Conservation (phyloP, 192 early-diverging fungal genomes). For the Phlyctochytrium bullatum region DNA sequence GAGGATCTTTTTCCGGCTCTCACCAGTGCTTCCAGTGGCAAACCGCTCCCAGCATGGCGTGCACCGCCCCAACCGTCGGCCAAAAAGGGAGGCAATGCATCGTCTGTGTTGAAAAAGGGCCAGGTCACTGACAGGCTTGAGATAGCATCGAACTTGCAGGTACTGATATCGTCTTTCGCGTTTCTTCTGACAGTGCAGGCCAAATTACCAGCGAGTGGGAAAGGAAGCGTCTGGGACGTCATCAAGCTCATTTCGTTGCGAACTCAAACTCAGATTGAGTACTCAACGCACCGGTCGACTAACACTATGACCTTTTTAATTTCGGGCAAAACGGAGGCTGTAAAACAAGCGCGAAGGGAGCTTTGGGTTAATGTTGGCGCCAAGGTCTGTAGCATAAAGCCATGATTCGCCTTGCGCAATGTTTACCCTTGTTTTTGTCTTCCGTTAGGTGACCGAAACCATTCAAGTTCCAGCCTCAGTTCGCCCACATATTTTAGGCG, state of each 20-base stretch:
- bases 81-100: not conserved
- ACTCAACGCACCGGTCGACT: constrained; percentile 70
- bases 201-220: constrained; percentile 27
- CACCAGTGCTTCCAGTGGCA: constrained; percentile 23
- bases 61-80: constrained; percentile 17
- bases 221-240: constrained; percentile 20
- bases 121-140: constrained; percentile 47
- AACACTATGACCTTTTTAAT: constrained; percentile 80
- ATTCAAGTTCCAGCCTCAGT: constrained; percentile 74
- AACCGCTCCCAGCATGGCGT: constrained; percentile 17
- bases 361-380: constrained; percentile 47
- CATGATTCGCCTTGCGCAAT: not conserved
- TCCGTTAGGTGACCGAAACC: constrained; percentile 42
- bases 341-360: constrained; percentile 76
- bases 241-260: constrained; percentile 28
- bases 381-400: constrained; percentile 11
- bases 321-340: constrained; percentile 74
- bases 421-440: constrained; percentile 10
- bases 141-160: constrained; percentile 46
- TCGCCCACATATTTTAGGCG: constrained; percentile 79
- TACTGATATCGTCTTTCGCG: constrained; percentile 7
- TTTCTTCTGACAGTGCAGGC: constrained; percentile 7
- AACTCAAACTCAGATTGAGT: constrained; percentile 78
- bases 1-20: constrained; percentile 78
- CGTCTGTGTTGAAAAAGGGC: constrained; percentile 4